Conservation (phyloP, 805 yeast species). For the Saccharomycopsis sp. region DNA sequence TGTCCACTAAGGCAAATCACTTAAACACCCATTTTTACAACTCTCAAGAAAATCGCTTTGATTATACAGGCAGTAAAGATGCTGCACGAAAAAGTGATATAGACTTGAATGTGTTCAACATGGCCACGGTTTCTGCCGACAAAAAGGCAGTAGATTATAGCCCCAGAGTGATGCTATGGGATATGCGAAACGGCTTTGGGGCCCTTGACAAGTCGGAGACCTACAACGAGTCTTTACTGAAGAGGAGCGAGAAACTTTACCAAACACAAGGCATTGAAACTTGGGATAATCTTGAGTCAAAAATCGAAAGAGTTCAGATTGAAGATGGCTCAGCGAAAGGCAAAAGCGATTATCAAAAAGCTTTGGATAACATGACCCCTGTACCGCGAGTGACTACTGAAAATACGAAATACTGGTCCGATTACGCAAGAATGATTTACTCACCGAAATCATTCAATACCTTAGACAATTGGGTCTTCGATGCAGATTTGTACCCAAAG, state of each 20-base stretch:
- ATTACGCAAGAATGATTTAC: conserved; percentile 59
- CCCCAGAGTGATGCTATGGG: conserved; percentile 84
- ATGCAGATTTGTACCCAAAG: conserved; percentile 28
- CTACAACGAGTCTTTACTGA: conserved; percentile 29
- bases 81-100: too few species aligned
- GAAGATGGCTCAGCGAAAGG: conserved; percentile 31
- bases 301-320: conserved; percentile 23
- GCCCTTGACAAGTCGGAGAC: conserved; percentile 49
- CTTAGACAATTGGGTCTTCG: conserved; percentile 52
- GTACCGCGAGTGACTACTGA: conserved; percentile 25
- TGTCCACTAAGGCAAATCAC: conserved; percentile 68
- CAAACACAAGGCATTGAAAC: conserved; percentile 24
- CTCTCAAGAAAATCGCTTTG: conserved; percentile 60
- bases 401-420: conserved; percentile 68
- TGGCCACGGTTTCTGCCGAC: conserved; percentile 31
- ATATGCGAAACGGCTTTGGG: conserved; percentile 69
- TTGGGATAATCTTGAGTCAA: conserved; percentile 11
- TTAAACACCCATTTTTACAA: conserved; percentile 76
- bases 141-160: conserved; percentile 49
- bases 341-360: conserved; percentile 54
- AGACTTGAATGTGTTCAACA: conserved; percentile 41
- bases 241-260: conserved; percentile 30
- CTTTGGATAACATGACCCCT: conserved; percentile 43
- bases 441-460: conserved; percentile 50
- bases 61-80: conserved; percentile 32